Conservation (phyloP, 179 eudicot species). For the Carnegiea gigantea region DNA sequence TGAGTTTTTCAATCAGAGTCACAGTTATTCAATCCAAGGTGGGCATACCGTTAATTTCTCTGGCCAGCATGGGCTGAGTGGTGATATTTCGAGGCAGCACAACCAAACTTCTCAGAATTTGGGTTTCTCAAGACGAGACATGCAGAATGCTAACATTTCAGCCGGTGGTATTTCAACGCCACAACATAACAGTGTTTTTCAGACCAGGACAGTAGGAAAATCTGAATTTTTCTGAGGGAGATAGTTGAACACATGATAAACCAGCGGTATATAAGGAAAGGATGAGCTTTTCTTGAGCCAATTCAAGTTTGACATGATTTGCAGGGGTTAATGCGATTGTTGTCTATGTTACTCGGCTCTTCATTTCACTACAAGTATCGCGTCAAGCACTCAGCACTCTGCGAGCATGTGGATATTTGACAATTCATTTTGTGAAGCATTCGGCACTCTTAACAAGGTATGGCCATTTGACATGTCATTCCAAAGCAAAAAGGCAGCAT, state of each 20-base stretch:
- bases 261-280: background rate
- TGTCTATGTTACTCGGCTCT: background rate
- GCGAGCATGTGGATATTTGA: background rate
- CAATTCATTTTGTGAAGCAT: background rate
- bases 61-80: slow-evolving; percentile 20
- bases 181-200: slow-evolving; percentile 13
- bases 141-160: slow-evolving; percentile 3
- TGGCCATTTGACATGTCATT: too few species aligned
- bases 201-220: slow-evolving; percentile 13
- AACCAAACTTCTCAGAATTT: slow-evolving; percentile 25
- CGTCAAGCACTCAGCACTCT: too few species aligned
- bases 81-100: slow-evolving; percentile 14
- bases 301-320: background rate
- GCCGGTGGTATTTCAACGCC: background rate
- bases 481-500: too few species aligned
- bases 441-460: too few species aligned
- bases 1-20: slow-evolving; percentile 45
- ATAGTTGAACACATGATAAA: slow-evolving; percentile 17
- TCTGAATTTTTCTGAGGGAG: slow-evolving; percentile 13
- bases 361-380: background rate
- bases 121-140: slow-evolving; percentile 19
- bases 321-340: background rate
- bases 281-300: background rate
- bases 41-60: slow-evolving; percentile 22
- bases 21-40: slow-evolving; percentile 20